Evolutionary conservation across 352 stramenopile genomes (phyloP).

Genomic region (Pythium grandisporangium): DNA sequence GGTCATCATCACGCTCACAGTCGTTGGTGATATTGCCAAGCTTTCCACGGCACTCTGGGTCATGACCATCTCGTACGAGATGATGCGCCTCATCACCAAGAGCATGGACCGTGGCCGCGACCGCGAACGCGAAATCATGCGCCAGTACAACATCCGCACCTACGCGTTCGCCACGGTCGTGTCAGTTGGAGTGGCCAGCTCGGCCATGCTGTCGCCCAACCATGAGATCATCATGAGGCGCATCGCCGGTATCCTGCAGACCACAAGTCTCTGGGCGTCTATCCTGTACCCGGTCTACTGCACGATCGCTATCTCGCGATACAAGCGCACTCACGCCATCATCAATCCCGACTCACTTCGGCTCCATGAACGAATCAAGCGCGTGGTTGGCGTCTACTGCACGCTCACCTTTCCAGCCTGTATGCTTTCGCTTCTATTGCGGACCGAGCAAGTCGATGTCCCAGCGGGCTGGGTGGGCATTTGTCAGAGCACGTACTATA

Average conservation of each 20-base stretch:
- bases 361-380: constrained; percentile 59
- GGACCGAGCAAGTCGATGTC: constrained; percentile 7
- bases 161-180: constrained; percentile 26
- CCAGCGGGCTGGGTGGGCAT: constrained; percentile 34
- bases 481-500: constrained; percentile 45
- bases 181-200: constrained; percentile 28
- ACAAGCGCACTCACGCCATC: constrained; percentile 29
- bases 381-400: constrained; percentile 58
- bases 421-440: constrained; percentile 26
- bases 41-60: constrained; percentile 57
- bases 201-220: constrained; percentile 13
- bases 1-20: constrained; percentile 22
- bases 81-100: constrained; percentile 53
- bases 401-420: constrained; percentile 55
- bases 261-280: constrained; percentile 38
- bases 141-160: constrained; percentile 34
- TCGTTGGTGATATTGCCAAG: constrained; percentile 51
- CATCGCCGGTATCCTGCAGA: constrained; percentile 31
- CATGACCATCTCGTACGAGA: constrained; percentile 51
- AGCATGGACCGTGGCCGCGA: constrained; percentile 52
- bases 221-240: constrained; percentile 22
- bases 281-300: constrained; percentile 47
- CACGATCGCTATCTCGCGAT: constrained; percentile 30
- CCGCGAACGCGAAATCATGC: constrained; percentile 39
- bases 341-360: constrained; percentile 31